Conservation (phyloP, 345 rosid genomes). For the Psidium guajava region DNA sequence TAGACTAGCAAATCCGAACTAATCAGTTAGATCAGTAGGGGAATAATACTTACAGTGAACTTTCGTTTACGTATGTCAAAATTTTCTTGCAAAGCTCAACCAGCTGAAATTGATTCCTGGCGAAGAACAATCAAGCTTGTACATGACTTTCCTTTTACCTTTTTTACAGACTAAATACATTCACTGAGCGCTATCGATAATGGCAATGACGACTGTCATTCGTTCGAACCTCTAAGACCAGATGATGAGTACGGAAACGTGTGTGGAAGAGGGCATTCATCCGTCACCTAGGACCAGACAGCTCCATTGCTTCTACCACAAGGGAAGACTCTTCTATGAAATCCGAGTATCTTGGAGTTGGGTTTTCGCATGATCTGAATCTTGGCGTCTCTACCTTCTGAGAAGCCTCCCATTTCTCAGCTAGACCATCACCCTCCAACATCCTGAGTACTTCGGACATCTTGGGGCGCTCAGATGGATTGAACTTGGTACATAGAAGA, state of each 20-base stretch:
- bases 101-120: constrained; percentile 1
- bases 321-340: constrained; percentile 86
- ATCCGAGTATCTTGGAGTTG: constrained; percentile 50
- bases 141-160: neutral
- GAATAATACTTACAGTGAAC: neutral
- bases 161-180: constrained; percentile 5
- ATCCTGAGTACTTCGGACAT: constrained; percentile 42
- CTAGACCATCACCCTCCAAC: constrained; percentile 39
- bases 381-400: constrained; percentile 47
- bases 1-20: neutral
- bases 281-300: constrained; percentile 80
- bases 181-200: neutral
- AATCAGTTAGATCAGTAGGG: neutral
- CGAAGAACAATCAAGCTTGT: neutral
- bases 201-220: neutral
- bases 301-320: constrained; percentile 92
- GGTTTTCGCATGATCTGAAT: constrained; percentile 26
- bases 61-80: neutral
- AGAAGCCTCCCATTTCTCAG: constrained; percentile 40
- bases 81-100: neutral
- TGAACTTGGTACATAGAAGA: constrained; percentile 30
- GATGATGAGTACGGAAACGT: neutral
- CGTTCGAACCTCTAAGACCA: neutral
- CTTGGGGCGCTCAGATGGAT: constrained; percentile 30
- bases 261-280: neutral